phyloP scores from a whole-genome alignment of 345 rosid genomes.

The Ricinus communis region DNA sequence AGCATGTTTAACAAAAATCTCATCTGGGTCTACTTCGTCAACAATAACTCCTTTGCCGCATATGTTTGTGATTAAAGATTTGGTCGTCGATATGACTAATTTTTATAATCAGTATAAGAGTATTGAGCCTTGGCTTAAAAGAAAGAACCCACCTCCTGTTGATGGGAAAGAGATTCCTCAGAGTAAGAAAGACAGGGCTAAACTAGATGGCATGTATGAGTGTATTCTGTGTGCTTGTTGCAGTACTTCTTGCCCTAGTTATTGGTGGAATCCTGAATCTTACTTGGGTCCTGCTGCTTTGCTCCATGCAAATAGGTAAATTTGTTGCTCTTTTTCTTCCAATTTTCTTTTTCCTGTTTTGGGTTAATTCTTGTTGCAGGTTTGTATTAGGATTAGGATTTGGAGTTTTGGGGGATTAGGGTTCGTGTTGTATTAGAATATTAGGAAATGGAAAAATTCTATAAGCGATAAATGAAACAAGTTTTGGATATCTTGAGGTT shows the following conservation, averaged over 20 bases:
- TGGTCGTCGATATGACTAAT: slow-evolving; percentile 96
- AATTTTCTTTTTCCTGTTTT: neutral
- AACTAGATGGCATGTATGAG: slow-evolving; percentile 97
- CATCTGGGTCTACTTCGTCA: slow-evolving; percentile 34
- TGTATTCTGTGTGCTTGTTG: slow-evolving; percentile 95
- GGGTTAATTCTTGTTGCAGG: neutral
- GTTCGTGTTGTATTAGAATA: neutral
- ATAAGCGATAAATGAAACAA: neutral
- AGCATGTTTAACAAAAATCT: slow-evolving; percentile 86
- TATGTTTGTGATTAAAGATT: slow-evolving; percentile 93
- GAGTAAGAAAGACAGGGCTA: slow-evolving; percentile 87
- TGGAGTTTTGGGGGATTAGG: neutral
- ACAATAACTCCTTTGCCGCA: slow-evolving; percentile 83
- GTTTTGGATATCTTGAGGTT: neutral
- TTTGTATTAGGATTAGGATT: neutral
- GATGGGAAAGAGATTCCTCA: slow-evolving; percentile 81
- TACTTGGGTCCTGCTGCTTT: slow-evolving; percentile 93
- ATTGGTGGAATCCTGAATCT: slow-evolving; percentile 98
- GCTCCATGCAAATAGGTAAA: slow-evolving; percentile 88
- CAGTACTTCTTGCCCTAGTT: slow-evolving; percentile 91
- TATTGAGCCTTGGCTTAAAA: slow-evolving; percentile 97
- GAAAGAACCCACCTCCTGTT: slow-evolving; percentile 64
- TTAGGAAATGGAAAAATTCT: neutral
- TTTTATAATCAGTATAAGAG: slow-evolving; percentile 97
- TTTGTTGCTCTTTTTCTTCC: neutral